A percentile compares a stretch with the other conserved stretches of the same genome.
Conservation (phyloP, 495 filamentous ascomycete genomes). For the Trypethelium eluteriae region DNA sequence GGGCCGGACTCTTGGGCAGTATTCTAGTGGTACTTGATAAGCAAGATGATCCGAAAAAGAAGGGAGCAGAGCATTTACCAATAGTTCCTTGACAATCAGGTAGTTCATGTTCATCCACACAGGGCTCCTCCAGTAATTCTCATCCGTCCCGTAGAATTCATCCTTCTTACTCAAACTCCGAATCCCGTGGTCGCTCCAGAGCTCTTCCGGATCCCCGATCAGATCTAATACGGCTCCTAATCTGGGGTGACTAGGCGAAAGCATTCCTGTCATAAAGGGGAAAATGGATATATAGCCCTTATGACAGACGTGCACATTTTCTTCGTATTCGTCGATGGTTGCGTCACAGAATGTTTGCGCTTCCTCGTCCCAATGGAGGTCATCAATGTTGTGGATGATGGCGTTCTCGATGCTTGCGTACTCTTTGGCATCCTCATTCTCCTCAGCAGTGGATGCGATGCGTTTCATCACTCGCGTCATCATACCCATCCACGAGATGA, state of each 20-base stretch:
- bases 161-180: constrained; percentile 80
- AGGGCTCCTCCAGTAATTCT: constrained; percentile 96
- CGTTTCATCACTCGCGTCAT: constrained; percentile 75
- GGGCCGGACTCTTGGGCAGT: constrained; percentile 54
- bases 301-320: constrained; percentile 83
- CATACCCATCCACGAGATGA: constrained; percentile 94
- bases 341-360: constrained; percentile 85
- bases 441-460: constrained; percentile 63
- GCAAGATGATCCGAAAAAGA: constrained; percentile 10
- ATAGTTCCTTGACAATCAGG: constrained; percentile 69
- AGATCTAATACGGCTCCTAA: constrained; percentile 68
- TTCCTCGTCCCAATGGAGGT: constrained; percentile 81
- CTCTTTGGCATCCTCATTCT: constrained; percentile 64
- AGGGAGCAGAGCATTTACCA: constrained; percentile 47
- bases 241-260: constrained; percentile 62
- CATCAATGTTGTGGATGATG: constrained; percentile 81
- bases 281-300: constrained; percentile 94
- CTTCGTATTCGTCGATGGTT: constrained; percentile 91
- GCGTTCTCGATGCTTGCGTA: constrained; percentile 66
- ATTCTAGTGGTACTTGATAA: constrained; percentile 39
- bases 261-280: constrained; percentile 77
- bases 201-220: constrained; percentile 69
- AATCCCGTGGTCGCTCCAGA: constrained; percentile 81
- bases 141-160: constrained; percentile 73
- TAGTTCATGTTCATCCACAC: constrained; percentile 99